Conservation (phyloP, 169 alveolate species). For the Cryptosporidium baileyi region DNA sequence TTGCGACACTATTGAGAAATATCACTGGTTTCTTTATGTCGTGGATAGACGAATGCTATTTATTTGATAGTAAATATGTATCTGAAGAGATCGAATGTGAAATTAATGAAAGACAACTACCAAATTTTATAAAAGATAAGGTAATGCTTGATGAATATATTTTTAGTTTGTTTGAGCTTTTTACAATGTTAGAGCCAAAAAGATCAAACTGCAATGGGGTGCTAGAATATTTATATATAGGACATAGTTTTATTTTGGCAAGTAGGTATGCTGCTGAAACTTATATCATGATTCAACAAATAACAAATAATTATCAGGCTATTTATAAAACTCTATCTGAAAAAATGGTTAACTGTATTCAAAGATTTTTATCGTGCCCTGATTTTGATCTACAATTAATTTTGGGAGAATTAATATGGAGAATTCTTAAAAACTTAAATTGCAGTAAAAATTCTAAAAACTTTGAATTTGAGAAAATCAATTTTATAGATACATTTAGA, state of each 20-base stretch:
- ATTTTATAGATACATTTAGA: constrained; percentile 33
- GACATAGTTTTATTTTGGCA: constrained; percentile 35
- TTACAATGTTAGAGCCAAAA: constrained; percentile 47
- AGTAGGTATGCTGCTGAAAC: constrained; percentile 70
- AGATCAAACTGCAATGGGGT: constrained; percentile 59
- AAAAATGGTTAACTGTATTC: neutral
- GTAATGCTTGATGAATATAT: constrained; percentile 39
- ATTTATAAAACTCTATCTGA: neutral
- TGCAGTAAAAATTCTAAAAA: neutral
- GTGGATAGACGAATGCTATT: constrained; percentile 49
- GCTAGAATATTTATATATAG: constrained; percentile 44
- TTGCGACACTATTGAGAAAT: constrained; percentile 60
- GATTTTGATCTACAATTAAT: constrained; percentile 64
- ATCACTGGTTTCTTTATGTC: constrained; percentile 69
- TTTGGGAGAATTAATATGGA: constrained; percentile 52
- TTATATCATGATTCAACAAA: constrained; percentile 61
- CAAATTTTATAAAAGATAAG: constrained; percentile 28
- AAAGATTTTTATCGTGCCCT: constrained; percentile 49
- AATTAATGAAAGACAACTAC: neutral
- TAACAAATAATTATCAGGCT: neutral
- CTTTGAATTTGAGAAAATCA: neutral
- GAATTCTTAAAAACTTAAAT: constrained; percentile 15
- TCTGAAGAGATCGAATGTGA: neutral
- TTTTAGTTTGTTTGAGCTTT: constrained; percentile 23
- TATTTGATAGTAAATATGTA: neutral